A percentile compares a stretch with the other conserved stretches of the same genome.
Evolutionary conservation across 2,329 filamentous ascomycete genomes (phyloP).

Genomic region (Penicillium sp.): DNA sequence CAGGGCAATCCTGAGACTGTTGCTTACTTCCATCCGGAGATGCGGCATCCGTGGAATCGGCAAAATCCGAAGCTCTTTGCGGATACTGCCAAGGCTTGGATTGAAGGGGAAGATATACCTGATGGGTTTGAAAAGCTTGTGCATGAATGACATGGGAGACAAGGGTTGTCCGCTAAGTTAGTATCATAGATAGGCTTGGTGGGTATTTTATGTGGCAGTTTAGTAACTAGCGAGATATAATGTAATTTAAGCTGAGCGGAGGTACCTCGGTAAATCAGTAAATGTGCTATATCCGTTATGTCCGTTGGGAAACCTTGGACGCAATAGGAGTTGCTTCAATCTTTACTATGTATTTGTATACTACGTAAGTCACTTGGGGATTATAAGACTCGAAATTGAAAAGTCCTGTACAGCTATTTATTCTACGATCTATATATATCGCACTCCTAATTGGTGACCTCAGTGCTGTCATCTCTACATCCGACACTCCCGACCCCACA

Average conservation of each 20-base stretch:
- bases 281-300: neutral
- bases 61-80: neutral
- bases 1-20: neutral
- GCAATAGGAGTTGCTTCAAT: neutral
- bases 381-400: neutral
- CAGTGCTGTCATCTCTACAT: neutral
- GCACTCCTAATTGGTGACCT: neutral
- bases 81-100: neutral
- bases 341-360: neutral
- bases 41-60: neutral
- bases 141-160: neutral
- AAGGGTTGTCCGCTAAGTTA: neutral
- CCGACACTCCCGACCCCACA: neutral
- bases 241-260: no score
- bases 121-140: neutral
- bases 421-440: neutral
- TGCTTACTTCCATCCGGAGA: neutral
- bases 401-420: neutral
- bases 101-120: neutral
- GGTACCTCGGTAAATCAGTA: neutral
- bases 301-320: neutral
- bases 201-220: neutral
- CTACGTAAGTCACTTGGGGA: neutral
- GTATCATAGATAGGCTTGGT: neutral
- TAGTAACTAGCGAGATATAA: neutral